Base-by-base conservation (phyloP, 2,329 filamentous ascomycete species). In the Paraphaeosphaeria sporulosa region DNA sequence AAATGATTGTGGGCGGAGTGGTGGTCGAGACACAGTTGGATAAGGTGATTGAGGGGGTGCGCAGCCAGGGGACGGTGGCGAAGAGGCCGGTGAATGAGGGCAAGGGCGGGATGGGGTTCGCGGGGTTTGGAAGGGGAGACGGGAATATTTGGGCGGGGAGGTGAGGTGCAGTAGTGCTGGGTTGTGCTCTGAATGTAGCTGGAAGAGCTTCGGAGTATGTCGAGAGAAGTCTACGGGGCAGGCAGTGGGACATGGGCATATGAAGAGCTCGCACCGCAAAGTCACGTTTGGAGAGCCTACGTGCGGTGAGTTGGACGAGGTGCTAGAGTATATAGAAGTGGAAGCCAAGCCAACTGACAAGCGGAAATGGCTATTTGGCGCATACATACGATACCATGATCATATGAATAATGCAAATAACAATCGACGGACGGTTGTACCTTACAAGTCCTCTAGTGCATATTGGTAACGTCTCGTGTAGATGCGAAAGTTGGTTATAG, bases 1-100 rank as follows among this genome's bases (percentile, higher is more conserved):
- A 98, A 83, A 96, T 98, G 92, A 91, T 98, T 58, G 92, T 97
- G 17, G 94, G 94, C 15, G 94, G 94, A 0, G 93, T 97, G 15
- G 94, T 98, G 17, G 89, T 98, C 25, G 94, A 98, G 82, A 97
- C 94, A 34, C 92, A 90, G 70, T 80, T 96, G 62, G 93, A 97
- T 59, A 89, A 89, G 76, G 95, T 98, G 57, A 91, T 97, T 4
- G 86, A 92, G 36, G 94, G 92, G 0, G 94, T 98, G 5, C 89
- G 75, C 69, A 76, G 87, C 9, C 91, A 94, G 73, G 91, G 91
- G 19, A 87, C 87, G 36, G 90, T 94, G 12, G 89, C 90, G 8
- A 94, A 93, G 81, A 81, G 91, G 66, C 91, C 91, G 0, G 89
- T 93, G 34, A 93, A 93, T 72, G 90, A 93, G 76, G 83, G 86